A percentile compares a stretch with the other conserved stretches of the same genome.
Conservation (phyloP, 768 basidiomycete genomes). For the Lanmaoa rubissima region DNA sequence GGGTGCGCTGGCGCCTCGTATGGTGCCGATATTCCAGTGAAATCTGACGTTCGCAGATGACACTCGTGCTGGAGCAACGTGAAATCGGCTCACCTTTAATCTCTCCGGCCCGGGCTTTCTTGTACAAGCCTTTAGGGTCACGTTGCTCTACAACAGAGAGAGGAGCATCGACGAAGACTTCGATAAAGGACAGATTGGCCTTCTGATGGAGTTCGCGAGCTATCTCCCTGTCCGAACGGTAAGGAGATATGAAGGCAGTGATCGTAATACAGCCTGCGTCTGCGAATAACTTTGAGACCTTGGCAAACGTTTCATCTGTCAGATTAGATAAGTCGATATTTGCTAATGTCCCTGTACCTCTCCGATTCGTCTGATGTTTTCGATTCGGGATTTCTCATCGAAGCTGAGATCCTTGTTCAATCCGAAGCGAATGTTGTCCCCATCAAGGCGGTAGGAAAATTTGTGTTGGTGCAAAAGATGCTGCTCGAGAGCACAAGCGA, state of each 20-base stretch:
- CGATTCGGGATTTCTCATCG: constrained; percentile 85
- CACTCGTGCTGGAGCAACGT: not conserved
- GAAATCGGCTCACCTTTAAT: constrained; percentile 71
- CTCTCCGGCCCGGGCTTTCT: constrained; percentile 91
- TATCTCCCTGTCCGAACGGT: constrained; percentile 77
- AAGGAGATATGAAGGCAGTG: constrained; percentile 99
- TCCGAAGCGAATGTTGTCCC: constrained; percentile 94
- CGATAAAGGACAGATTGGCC: constrained; percentile 77
- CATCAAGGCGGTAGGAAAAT: constrained; percentile 90
- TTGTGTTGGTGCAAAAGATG: constrained; percentile 85
- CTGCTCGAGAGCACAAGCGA: constrained; percentile 95
- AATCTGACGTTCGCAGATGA: constrained; percentile 56
- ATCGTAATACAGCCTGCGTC: constrained; percentile 82
- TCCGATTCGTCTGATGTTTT: constrained; percentile 96
- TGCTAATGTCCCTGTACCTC: constrained; percentile 54
- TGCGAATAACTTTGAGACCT: constrained; percentile 95
- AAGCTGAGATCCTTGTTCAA: constrained; percentile 97
- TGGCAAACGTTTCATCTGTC: constrained; percentile 1
- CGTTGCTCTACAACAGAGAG: constrained; percentile 83
- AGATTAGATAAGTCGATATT: constrained; percentile 11
- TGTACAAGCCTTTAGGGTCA: constrained; percentile 97
- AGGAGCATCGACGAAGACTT: constrained; percentile 94
- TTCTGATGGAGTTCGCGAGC: constrained; percentile 82
- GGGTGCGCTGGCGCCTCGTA: constrained; percentile 86
- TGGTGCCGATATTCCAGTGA: constrained; percentile 96